Evolutionary conservation across 257 asterid genomes (phyloP).

Genomic region (Capsicum chinense): DNA sequence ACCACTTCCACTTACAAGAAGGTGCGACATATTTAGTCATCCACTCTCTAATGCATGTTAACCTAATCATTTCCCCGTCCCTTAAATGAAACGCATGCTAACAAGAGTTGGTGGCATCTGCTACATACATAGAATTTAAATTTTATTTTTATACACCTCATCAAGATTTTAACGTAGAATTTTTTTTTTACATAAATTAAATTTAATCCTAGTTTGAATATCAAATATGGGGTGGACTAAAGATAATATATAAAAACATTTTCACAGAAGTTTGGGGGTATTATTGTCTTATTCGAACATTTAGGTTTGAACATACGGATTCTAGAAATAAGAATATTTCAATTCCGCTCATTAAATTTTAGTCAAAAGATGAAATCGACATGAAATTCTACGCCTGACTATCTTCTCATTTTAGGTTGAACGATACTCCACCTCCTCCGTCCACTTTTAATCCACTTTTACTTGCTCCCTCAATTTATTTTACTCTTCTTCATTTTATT

Average conservation of each 20-base stretch:
- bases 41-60: not conserved
- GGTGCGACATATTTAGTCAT: not conserved
- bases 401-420: not conserved
- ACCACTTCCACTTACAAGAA: constrained; percentile 15
- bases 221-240: not conserved
- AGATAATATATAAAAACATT: too few species aligned
- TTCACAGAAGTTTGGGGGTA: not conserved
- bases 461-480: too few species aligned
- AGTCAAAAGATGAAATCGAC: not conserved
- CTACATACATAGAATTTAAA: not conserved
- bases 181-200: not conserved
- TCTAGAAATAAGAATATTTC: not conserved
- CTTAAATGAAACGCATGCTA: not conserved
- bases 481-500: too few species aligned
- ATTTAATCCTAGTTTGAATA: not conserved
- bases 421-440: not conserved
- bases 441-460: too few species aligned
- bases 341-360: not conserved
- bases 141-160: not conserved
- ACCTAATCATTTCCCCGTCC: not conserved
- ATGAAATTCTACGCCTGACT: not conserved
- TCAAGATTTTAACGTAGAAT: not conserved
- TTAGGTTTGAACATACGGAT: not conserved
- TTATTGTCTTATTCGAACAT: not conserved
- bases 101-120: not conserved